Base-by-base conservation (phyloP, 192 early-diverging fungal species). In the Backusella circina region DNA sequence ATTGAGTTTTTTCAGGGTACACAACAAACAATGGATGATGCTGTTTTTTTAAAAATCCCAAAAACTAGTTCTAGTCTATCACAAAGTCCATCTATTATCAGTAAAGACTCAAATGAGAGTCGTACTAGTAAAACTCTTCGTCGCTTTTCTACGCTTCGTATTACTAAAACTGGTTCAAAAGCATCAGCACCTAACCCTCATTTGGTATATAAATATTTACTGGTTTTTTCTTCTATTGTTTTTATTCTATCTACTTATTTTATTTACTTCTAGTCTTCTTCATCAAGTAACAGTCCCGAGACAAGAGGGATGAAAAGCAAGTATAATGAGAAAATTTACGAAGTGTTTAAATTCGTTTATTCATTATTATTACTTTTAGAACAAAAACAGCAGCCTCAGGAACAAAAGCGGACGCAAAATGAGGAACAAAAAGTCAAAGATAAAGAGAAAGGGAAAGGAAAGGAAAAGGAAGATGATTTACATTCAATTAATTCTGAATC, bases 1-100 rank as follows among this genome's bases (percentile, higher is more conserved):
- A 91, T 95, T 80, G 88, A 88, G 73, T 95, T 94, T 80, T 95
- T 94, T 84, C 88, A 90, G 73, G 93, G 92, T 37, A 80, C 72
- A 15, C 75, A 74, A 9, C n/a, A 50, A 38, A 41, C 23, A 13
- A 72, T 38, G 41, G 67, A 65, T 50, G 71, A 81, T 44, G 35
- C 32, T 38, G 79, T 81, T 6, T 81, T 75, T 75, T 47, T 64
- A 12, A 81, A 81, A 33, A 77, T 81, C 30, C 75, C 75, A 28
- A 76, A 80, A 37, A 50, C 75, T 31, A n/a, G 61, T 10, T 64
- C 69, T 32, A 33, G 16, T 38, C 18, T 35, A 28, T 61, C 54
- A 61, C 54, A 61, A 61, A 61, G 23, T 61, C 21, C 21, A 23
- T 61, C 54, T 28, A 61, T 61, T 61, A 61, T 61, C 23, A 61